Evolutionary conservation across 176 grass and related monocot species (phyloP).

Genomic region (Oryza rufipogon): DNA sequence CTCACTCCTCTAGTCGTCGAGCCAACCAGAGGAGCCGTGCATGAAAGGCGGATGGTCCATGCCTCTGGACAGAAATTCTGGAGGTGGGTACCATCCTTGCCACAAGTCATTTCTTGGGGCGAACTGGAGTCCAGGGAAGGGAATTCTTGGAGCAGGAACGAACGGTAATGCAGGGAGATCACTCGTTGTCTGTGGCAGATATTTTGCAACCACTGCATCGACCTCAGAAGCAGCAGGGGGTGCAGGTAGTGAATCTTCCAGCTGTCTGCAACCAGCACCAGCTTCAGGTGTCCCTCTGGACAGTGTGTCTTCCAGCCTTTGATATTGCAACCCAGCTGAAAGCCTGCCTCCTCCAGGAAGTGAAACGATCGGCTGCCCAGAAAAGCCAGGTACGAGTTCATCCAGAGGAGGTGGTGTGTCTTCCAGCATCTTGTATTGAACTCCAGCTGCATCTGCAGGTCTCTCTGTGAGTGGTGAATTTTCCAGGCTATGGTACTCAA

Average conservation of each 20-base stretch:
- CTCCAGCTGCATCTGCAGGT: not conserved
- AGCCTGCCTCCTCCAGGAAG: not conserved
- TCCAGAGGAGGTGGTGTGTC: not conserved
- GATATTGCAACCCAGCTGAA: slow-evolving; percentile 5
- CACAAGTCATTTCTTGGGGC: slow-evolving; percentile 1
- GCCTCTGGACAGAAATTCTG: slow-evolving; percentile 12
- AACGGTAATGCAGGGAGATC: slow-evolving; percentile 10
- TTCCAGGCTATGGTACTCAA: not conserved
- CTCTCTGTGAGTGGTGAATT: not conserved
- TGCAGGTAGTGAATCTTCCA: slow-evolving; percentile 14
- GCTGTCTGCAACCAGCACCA: not conserved
- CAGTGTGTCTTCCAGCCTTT: not conserved
- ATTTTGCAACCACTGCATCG: not conserved
- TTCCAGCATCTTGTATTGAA: slow-evolving; percentile 11
- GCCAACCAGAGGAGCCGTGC: slow-evolving; percentile 25
- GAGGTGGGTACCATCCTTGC: slow-evolving; percentile 20
- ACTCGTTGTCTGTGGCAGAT: slow-evolving; percentile 15
- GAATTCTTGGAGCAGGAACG: not conserved
- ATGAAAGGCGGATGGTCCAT: slow-evolving; percentile 1
- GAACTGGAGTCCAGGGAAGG: slow-evolving; percentile 25
- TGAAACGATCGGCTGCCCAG: not conserved
- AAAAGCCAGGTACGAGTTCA: not conserved
- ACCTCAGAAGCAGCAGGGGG: not conserved
- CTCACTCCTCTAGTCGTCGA: not conserved
- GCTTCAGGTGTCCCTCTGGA: not conserved